Conservation (phyloP, 352 stramenopile species). For the Saprolegnia parasitica region DNA sequence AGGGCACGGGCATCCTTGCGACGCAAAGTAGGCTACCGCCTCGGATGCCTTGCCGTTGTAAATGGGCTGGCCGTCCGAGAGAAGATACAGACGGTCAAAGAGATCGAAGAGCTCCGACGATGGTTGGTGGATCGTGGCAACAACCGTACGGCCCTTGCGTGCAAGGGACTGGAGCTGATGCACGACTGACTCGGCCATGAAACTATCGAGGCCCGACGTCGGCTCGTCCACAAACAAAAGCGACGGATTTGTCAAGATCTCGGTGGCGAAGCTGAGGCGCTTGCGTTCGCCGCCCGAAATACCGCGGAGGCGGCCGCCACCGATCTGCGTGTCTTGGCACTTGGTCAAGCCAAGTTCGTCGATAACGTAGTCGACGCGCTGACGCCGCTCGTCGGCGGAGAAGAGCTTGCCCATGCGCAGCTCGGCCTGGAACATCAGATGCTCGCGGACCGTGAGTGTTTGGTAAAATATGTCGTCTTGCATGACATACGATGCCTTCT, state of each 20-base stretch:
- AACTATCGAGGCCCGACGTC: slow-evolving; percentile 58
- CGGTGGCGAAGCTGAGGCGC: slow-evolving; percentile 73
- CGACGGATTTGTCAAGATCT: slow-evolving; percentile 72
- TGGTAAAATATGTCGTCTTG: slow-evolving; percentile 87
- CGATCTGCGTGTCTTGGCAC: slow-evolving; percentile 56
- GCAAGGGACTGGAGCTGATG: slow-evolving; percentile 62
- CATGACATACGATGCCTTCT: slow-evolving; percentile 65
- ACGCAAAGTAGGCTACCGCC: slow-evolving; percentile 51
- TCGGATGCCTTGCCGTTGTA: slow-evolving; percentile 55
- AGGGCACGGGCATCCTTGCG: slow-evolving; percentile 48
- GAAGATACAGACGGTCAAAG: slow-evolving; percentile 57
- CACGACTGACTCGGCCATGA: slow-evolving; percentile 48
- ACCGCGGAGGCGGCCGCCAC: slow-evolving; percentile 41
- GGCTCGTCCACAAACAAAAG: slow-evolving; percentile 84
- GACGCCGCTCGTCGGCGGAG: slow-evolving; percentile 27
- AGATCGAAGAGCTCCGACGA: slow-evolving; percentile 54
- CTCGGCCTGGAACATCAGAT: slow-evolving; percentile 78
- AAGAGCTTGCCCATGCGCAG: slow-evolving; percentile 56
- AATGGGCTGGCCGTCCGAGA: slow-evolving; percentile 44
- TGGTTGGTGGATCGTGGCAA: slow-evolving; percentile 86
- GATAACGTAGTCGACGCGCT: slow-evolving; percentile 52
- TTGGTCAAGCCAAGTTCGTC: slow-evolving; percentile 55
- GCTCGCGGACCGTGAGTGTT: slow-evolving; percentile 87
- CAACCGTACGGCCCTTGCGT: slow-evolving; percentile 74
- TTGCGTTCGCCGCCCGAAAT: slow-evolving; percentile 77